A percentile compares a stretch with the other conserved stretches of the same genome.
Conservation (phyloP, 768 basidiomycete species). For the Suillus sp. region DNA sequence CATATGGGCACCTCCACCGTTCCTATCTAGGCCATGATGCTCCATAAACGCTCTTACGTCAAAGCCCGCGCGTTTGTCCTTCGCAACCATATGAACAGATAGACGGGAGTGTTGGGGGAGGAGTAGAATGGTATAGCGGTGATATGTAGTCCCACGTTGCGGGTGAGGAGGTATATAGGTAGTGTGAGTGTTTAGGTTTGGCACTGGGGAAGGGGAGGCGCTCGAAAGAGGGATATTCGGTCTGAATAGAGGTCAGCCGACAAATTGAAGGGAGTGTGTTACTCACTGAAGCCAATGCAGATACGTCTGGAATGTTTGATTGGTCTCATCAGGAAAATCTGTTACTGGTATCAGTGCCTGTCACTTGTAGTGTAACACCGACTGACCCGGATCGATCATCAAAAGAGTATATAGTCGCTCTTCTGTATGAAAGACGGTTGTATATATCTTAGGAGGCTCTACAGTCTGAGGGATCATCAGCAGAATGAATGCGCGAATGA, state of each 20-base stretch:
- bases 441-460: conserved; percentile 62
- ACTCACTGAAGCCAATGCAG: conserved; percentile 87
- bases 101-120: conserved; percentile 62
- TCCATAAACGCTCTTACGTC: conserved; percentile 64
- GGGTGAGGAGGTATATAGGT: conserved; percentile 91
- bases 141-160: conserved; percentile 83
- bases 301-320: conserved; percentile 65
- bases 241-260: conserved; percentile 39
- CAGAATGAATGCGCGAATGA: conserved; percentile 9
- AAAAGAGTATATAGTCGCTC: conserved; percentile 83
- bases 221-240: conserved; percentile 82
- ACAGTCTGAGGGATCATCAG: conserved; percentile 49
- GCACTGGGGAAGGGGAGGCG: conserved; percentile 42
- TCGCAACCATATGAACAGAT: conserved; percentile 49
- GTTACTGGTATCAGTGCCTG: neutral
- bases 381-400: conserved; percentile 81
- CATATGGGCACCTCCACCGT: conserved; percentile 77
- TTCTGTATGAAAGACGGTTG: conserved; percentile 82
- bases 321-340: conserved; percentile 84
- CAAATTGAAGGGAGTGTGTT: conserved; percentile 13
- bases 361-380: conserved; percentile 27
- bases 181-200: conserved; percentile 57
- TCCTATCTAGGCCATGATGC: conserved; percentile 53
- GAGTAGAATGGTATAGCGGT: conserved; percentile 82
- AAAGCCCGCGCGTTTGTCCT: conserved; percentile 58